Evolutionary conservation across 106 monocot species (phyloP), one percentile per base, ranked within the genome.

Genomic region (Posidonia australis): DNA sequence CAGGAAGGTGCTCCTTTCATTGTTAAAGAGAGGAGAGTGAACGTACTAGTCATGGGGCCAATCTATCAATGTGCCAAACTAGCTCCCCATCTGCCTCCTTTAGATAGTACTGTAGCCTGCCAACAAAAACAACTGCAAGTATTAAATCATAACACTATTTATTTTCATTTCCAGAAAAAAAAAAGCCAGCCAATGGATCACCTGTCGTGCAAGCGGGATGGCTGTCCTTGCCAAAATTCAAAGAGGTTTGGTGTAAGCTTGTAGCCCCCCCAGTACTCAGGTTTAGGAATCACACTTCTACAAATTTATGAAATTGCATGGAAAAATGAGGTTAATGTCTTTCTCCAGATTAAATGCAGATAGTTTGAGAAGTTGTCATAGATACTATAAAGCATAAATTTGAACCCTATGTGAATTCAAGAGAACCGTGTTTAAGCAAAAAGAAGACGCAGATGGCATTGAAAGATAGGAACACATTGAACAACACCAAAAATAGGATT

Each of bases 141-240:
- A 46, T 44, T 27, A 25, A 46, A 70, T 32, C n/a, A 13, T 51
- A 41, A 46, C 19, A 3, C 17, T 30, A 7, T 13, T 31, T 43
- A 20, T 62, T 46, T 48, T 6, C 49, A 24, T 46, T 10, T 25
- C 9, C n/a, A 20, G 29, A 68, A 41, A 44, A 1, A n/a, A 68
- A 44, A 21, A 43, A 21, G 25, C 14, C 3, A 22, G n/a, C 58
- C 11, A n/a, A 23, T 30, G 17, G 21, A 12, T 60, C 3, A 94
- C 94, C 94, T 73, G 67, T 96, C 94, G 76, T 96, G 94, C 16
- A 96, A 80, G 57, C 94, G 94, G 75, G 86, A 90, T 58, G 86
- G 73, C 49, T 96, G 96, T 46, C 96, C 96, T 75, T 96, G 90
- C 96, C 90, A 90, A 58, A 96, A 96, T 66, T 96, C 96, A 49